Percentiles rank a stretch among this genome's conserved stretches.
phyloP scores from a whole-genome alignment of 2,329 filamentous ascomycete species.

The Cordyceps farinosa region DNA sequence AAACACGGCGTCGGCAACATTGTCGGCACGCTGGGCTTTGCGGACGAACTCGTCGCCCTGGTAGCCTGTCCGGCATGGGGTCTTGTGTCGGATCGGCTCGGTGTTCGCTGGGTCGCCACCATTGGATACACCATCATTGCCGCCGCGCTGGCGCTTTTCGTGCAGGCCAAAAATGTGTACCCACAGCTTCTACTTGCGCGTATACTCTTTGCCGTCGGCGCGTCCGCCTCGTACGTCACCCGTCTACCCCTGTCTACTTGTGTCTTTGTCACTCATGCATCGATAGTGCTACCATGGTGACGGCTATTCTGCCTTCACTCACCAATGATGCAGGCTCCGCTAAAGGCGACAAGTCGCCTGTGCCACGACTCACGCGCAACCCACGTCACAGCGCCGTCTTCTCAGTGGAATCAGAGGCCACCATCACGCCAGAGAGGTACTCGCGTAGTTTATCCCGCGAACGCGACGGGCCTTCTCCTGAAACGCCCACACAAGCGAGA shows the following conservation, averaged over 20 bases:
- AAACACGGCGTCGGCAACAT: constrained; percentile 72
- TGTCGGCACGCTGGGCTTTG: constrained; percentile 81
- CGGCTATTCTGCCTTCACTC: constrained; percentile 78
- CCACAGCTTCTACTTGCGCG: constrained; percentile 82
- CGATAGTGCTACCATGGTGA: constrained; percentile 83
- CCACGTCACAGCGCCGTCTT: constrained; percentile 58
- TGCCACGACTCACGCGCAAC: constrained; percentile 36
- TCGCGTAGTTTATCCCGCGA: constrained; percentile 35
- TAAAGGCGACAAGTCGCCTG: constrained; percentile 25
- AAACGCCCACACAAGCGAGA: constrained; percentile 29
- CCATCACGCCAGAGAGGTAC: constrained; percentile 67
- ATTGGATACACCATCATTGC: constrained; percentile 81
- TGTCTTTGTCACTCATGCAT: not conserved
- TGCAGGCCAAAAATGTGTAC: constrained; percentile 83
- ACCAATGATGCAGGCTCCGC: constrained; percentile 47
- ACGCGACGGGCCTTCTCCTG: constrained; percentile 21
- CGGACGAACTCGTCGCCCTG: constrained; percentile 76
- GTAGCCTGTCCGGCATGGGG: constrained; percentile 80
- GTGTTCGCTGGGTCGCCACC: constrained; percentile 69
- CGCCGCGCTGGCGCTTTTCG: constrained; percentile 71
- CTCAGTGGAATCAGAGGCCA: constrained; percentile 70
- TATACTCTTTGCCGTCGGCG: constrained; percentile 84
- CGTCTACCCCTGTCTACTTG: constrained; percentile 11
- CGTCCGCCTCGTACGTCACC: constrained; percentile 69
- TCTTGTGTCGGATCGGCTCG: constrained; percentile 70